Conservation (phyloP, 345 rosid species). For the Gossypium rotundifolium region DNA sequence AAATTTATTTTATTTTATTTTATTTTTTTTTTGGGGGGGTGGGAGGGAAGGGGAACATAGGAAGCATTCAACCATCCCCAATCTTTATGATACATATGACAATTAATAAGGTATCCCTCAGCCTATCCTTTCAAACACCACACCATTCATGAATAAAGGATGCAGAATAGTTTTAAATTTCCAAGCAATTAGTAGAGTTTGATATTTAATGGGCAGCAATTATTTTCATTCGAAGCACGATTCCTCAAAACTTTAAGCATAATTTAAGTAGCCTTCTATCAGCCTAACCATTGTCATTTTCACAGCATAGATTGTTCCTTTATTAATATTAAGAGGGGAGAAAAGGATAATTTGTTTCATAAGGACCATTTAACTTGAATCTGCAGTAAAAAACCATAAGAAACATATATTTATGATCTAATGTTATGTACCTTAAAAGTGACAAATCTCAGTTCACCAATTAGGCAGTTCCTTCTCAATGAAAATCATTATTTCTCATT, state of each 20-base stretch:
- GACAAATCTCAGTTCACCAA: background rate
- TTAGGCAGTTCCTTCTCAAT: slow-evolving; percentile 16
- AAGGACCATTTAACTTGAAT: background rate
- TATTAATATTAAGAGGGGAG: background rate
- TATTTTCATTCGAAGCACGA: background rate
- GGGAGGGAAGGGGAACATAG: too few relatives aligned
- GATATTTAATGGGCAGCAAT: background rate
- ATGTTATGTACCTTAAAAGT: background rate
- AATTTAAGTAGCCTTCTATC: background rate
- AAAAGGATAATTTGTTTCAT: background rate
- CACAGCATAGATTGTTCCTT: background rate
- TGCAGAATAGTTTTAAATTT: background rate
- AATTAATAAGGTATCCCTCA: background rate
- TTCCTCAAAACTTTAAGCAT: background rate
- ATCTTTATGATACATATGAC: background rate
- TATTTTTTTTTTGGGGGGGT: too few relatives aligned
- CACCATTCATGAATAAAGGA: background rate
- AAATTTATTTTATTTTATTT: too few relatives aligned
- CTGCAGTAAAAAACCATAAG: background rate
- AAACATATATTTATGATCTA: background rate
- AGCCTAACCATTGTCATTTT: background rate
- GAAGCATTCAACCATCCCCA: slow-evolving; percentile 1
- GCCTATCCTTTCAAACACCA: background rate
- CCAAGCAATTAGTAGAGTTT: background rate
- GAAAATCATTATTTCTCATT: slow-evolving; percentile 12